phyloP scores from a whole-genome alignment of 805 yeast species.

The Jamesozyma spencerorum region DNA sequence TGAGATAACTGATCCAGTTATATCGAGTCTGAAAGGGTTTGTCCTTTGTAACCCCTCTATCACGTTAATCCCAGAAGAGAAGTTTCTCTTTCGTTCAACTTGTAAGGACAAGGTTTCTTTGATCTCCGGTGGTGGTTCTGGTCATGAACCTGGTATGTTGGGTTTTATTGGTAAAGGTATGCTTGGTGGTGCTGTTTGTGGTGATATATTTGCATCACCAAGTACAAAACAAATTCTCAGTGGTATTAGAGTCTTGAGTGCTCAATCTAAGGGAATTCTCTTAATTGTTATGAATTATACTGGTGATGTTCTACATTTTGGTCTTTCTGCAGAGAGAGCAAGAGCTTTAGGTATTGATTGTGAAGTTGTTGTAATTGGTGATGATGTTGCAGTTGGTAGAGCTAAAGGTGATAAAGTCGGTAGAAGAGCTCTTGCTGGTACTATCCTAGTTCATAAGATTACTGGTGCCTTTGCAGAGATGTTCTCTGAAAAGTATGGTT shows the following conservation, averaged over 20 bases:
- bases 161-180: slow-evolving; percentile 83
- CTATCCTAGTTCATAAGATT: slow-evolving; percentile 75
- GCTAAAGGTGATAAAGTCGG: slow-evolving; percentile 87
- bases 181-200: slow-evolving; percentile 81
- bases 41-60: slow-evolving; percentile 32
- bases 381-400: slow-evolving; percentile 91
- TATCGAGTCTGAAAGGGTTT: slow-evolving; percentile 32
- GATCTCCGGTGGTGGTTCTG: slow-evolving; percentile 89
- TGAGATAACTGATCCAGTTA: slow-evolving; percentile 33
- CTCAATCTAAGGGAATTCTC: slow-evolving; percentile 47
- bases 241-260: slow-evolving; percentile 38
- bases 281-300: slow-evolving; percentile 86
- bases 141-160: slow-evolving; percentile 91
- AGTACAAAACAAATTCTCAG: slow-evolving; percentile 80
- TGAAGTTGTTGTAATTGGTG: slow-evolving; percentile 72
- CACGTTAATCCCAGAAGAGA: slow-evolving; percentile 31
- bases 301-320: slow-evolving; percentile 89
- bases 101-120: slow-evolving; percentile 50
- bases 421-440: slow-evolving; percentile 89
- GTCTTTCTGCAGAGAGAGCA: slow-evolving; percentile 83
- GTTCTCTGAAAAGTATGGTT: slow-evolving; percentile 33
- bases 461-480: slow-evolving; percentile 62
- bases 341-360: slow-evolving; percentile 64
- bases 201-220: slow-evolving; percentile 90
- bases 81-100: slow-evolving; percentile 30